Conservation (phyloP, 805 yeast species). For the Dipodascus albidus region DNA sequence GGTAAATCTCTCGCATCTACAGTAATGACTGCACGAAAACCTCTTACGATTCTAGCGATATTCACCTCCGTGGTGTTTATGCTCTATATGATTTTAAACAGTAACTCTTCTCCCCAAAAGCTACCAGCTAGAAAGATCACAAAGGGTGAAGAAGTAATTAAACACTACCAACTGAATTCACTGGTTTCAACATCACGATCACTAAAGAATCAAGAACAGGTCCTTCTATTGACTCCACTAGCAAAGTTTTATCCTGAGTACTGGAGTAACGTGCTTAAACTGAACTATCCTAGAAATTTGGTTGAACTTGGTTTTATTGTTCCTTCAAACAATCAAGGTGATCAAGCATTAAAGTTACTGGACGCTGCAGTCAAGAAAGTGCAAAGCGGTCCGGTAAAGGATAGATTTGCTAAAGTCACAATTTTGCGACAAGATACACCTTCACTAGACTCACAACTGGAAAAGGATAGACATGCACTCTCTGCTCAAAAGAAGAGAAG, state of each 20-base stretch:
- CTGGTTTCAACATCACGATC: conserved; percentile 64
- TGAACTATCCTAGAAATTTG: conserved; percentile 74
- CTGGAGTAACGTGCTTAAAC: conserved; percentile 70
- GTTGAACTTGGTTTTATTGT: conserved; percentile 86
- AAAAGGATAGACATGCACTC: conserved; percentile 84
- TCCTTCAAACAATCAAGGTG: conserved; percentile 78
- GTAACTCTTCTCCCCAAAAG: not conserved
- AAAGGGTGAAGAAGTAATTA: conserved; percentile 7
- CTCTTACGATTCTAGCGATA: not conserved
- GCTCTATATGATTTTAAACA: not conserved
- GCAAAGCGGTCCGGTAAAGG: conserved; percentile 51
- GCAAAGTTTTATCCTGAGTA: conserved; percentile 74
- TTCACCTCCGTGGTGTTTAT: not conserved
- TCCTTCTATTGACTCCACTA: conserved; percentile 82
- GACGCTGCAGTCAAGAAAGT: conserved; percentile 65
- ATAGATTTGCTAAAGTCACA: conserved; percentile 72
- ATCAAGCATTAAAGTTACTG: conserved; percentile 55
- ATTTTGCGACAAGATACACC: conserved; percentile 80
- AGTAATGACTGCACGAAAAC: not conserved
- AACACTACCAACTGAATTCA: conserved; percentile 76
- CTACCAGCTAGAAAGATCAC: not conserved
- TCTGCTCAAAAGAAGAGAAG: conserved; percentile 82
- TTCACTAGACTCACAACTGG: conserved; percentile 60
- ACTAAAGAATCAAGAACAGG: conserved; percentile 65
- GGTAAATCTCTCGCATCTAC: not conserved